Conservation (phyloP, 139 green algal species). For the Asterochloris erici region DNA sequence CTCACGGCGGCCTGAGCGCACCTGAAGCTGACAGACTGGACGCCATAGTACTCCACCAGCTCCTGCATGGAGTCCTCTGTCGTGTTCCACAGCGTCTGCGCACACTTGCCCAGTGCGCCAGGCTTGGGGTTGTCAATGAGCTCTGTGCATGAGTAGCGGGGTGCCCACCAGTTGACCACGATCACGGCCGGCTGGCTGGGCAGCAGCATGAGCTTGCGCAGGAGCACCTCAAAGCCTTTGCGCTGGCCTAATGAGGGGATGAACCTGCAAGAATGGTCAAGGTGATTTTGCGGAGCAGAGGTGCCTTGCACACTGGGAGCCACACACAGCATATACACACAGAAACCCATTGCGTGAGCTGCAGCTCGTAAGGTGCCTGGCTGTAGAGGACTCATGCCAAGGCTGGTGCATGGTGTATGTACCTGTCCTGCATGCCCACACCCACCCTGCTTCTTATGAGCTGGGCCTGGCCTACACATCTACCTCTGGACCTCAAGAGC, state of each 20-base stretch:
- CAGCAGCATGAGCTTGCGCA: slow-evolving; percentile 4
- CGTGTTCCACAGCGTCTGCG: slow-evolving; percentile 10
- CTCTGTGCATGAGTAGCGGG: slow-evolving; percentile 8
- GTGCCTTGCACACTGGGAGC: no score
- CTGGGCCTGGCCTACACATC: no score
- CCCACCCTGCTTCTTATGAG: no score
- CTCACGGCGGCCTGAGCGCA: no score
- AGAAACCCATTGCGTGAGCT: no score
- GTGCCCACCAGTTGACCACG: slow-evolving; percentile 1
- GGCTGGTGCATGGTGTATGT: no score
- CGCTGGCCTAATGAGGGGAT: slow-evolving; percentile 2
- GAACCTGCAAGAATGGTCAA: neutral
- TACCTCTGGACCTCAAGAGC: no score
- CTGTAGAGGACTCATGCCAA: no score
- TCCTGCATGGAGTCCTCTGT: slow-evolving; percentile 15
- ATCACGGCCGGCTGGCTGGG: slow-evolving; percentile 11
- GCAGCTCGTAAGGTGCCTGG: no score
- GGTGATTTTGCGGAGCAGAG: no score
- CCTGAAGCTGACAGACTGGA: slow-evolving; percentile 11
- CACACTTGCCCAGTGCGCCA: neutral
- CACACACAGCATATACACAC: no score
- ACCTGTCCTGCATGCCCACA: no score
- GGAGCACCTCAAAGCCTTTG: slow-evolving; percentile 11
- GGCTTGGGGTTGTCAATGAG: neutral
- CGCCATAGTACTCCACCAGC: slow-evolving; percentile 5